Base-by-base conservation (phyloP, 176 grass and related monocot genomes). In the Saccharum officinarum region DNA sequence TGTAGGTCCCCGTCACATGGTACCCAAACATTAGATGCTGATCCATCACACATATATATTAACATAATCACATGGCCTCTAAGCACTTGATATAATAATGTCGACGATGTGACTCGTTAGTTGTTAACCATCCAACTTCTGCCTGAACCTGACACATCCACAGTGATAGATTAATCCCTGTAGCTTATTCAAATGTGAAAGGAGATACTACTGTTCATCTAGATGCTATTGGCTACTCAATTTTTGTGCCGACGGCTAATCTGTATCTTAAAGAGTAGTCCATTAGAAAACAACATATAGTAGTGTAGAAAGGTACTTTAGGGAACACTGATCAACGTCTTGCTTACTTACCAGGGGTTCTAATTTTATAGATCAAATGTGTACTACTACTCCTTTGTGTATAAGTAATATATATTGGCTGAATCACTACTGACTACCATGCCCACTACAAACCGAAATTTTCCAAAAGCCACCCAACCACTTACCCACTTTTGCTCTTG, bases 61-160 rank as follows among this genome's bases (percentile, higher is more conserved):
- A 80, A 73, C 67, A 79, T 83, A 55, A 75, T 71, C 86, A 72
- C 67, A 79, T 88, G 67, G 80, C 52, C 26, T 65, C 68, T 55
- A 79, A 78, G 23, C 55, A 60, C 55, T 23, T 25, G 6, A 79
- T 79, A 84, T 73, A n/a, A 88, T 84, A 84, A 84, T 79, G 17
- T 23, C 5, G 66, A 72, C 3, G 68, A 88, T 46, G 45, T 80
- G 87, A 84, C 81, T 14, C 14, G 26, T 74, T 84, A 57, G 14
- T 52, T 85, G 50, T 78, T 70, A 70, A 61, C 36, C 39, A 69
- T 77, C 3, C 45, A 57, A 28, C 75, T 59, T 55, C 46, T 16
- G 47, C 69, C 75, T 44, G 74, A 60, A 45, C 38, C 74, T 37
- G 18, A 85, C 64, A 77, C 5, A n/a, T 5, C 40, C 9, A 69